Conservation (phyloP, 2,329 filamentous ascomycete genomes). For the Colletotrichum tabaci region DNA sequence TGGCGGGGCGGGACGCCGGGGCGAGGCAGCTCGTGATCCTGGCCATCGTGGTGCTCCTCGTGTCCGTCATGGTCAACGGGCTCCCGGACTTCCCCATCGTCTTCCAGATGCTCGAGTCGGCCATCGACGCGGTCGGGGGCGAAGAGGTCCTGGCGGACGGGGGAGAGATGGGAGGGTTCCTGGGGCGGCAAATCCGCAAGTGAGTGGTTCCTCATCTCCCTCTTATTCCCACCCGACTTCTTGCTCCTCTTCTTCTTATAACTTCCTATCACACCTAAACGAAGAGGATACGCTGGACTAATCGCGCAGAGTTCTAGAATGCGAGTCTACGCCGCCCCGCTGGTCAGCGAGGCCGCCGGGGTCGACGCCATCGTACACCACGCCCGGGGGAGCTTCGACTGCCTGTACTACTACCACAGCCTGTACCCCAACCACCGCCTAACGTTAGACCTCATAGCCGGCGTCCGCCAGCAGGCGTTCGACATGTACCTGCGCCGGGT, state of each 20-base stretch:
- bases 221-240: too few relatives aligned
- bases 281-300: neutral
- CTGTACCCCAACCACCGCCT: conserved; percentile 21
- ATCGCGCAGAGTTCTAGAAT: neutral
- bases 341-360: conserved; percentile 15
- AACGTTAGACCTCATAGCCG: conserved; percentile 18
- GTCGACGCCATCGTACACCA: conserved; percentile 9
- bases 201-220: neutral
- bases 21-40: conserved; percentile 30
- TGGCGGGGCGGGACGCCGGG: conserved; percentile 5
- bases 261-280: neutral
- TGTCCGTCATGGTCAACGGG: conserved; percentile 47
- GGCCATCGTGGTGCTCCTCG: conserved; percentile 46
- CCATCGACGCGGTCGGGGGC: conserved; percentile 47
- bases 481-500: conserved; percentile 26
- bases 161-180: conserved; percentile 7
- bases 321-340: conserved; percentile 30
- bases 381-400: conserved; percentile 30
- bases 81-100: conserved; percentile 47
- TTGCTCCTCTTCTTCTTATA: too few relatives aligned
- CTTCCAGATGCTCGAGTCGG: conserved; percentile 47
- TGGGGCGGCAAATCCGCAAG: conserved; percentile 32
- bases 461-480: conserved; percentile 29
- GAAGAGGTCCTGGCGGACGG: neutral
- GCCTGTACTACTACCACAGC: conserved; percentile 28